Conservation (phyloP, 202 grass and related monocot species). For the Cymbopogon flexuosus region DNA sequence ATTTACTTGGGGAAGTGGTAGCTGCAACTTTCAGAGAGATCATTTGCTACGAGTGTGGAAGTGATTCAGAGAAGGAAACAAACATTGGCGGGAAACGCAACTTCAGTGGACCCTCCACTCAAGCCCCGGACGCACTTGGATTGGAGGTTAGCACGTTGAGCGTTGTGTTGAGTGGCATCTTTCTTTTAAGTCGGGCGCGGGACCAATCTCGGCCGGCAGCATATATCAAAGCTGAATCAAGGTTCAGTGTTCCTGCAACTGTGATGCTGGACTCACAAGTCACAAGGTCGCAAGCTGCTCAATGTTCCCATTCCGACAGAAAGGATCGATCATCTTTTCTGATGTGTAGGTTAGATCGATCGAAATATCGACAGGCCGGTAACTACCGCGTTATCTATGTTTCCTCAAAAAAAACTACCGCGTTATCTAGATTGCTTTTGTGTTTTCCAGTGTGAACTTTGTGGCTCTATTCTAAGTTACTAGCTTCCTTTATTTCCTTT, state of each 20-base stretch:
- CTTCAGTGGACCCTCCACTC: constrained; percentile 26
- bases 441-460: not conserved
- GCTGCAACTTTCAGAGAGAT: constrained; percentile 7
- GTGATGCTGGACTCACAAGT: constrained; percentile 11
- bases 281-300: not conserved
- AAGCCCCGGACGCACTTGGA: constrained; percentile 3
- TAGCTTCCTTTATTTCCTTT: not conserved
- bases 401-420: not conserved
- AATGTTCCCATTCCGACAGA: constrained; percentile 5
- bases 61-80: not conserved
- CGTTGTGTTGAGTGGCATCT: not conserved
- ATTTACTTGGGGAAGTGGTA: not conserved
- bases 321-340: constrained; percentile 17
- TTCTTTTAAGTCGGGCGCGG: not conserved
- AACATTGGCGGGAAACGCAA: not conserved
- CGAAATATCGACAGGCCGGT: not conserved
- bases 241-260: constrained; percentile 21
- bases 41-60: constrained; percentile 11
- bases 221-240: constrained; percentile 27
- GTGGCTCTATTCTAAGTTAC: not conserved
- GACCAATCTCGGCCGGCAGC: not conserved
- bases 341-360: not conserved
- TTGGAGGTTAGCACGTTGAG: constrained; percentile 21
- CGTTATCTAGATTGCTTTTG: not conserved
- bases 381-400: not conserved